Percentiles rank a stretch among this genome's conserved stretches.
These are phyloP conservation scores for Discostella stelligeroides DNA, from an alignment of 108 stramenopile genomes.

Conservation along the genomic window DNA sequence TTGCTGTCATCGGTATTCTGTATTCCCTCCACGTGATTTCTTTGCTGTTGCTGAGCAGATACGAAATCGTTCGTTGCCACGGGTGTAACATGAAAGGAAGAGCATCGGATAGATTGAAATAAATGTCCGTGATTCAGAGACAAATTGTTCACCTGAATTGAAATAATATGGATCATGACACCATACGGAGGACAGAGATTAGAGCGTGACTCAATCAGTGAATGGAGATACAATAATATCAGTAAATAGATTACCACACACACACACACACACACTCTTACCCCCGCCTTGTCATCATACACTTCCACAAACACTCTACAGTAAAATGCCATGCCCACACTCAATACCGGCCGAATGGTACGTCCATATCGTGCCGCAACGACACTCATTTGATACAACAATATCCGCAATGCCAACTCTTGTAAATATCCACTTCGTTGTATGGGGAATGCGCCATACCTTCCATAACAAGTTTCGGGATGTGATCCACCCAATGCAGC, in stretches of 20 bases:
- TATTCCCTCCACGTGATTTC: slow-evolving; percentile 55
- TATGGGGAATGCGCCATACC: slow-evolving; percentile 91
- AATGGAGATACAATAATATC: too few species aligned
- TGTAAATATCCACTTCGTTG: slow-evolving; percentile 87
- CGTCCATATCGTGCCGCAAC: slow-evolving; percentile 91
- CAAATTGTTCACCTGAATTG: slow-evolving; percentile 69
- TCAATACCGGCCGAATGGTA: slow-evolving; percentile 90
- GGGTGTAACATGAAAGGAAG: slow-evolving; percentile 87
- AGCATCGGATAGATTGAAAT: slow-evolving; percentile 92
- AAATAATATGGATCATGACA: too few species aligned
- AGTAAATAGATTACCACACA: background rate
- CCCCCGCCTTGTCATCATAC: slow-evolving; percentile 85
- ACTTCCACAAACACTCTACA: slow-evolving; percentile 97
- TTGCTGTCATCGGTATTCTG: slow-evolving; percentile 59
- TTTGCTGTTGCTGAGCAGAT: slow-evolving; percentile 20
- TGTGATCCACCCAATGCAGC: slow-evolving; percentile 93
- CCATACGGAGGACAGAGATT: background rate
- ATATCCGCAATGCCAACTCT: slow-evolving; percentile 94
- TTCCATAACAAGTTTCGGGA: slow-evolving; percentile 93
- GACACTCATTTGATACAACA: slow-evolving; percentile 84
- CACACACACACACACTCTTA: slow-evolving; percentile 41
- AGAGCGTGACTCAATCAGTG: background rate
- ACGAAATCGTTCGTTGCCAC: slow-evolving; percentile 51
- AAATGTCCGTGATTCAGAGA: slow-evolving; percentile 86
- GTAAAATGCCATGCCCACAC: slow-evolving; percentile 97